phyloP scores from a whole-genome alignment of 371 early-diverging fungal genomes.

The Fennellomyces sp. region DNA sequence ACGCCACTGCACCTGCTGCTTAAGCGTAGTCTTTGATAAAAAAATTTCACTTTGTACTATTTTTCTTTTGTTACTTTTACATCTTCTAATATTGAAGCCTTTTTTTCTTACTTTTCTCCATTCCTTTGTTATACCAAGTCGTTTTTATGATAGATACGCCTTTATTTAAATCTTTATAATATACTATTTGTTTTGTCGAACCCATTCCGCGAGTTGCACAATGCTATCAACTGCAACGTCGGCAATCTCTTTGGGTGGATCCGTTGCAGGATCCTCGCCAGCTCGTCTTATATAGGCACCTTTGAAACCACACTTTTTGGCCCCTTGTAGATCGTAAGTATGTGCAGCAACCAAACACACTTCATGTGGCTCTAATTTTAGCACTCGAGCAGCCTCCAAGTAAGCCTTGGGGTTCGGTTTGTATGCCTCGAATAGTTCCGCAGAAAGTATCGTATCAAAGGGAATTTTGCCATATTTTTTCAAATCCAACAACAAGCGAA shows the following conservation, averaged over 20 bases:
- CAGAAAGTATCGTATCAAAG: constrained; percentile 18
- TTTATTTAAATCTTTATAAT: neutral
- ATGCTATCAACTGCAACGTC: neutral
- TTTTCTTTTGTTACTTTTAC: neutral
- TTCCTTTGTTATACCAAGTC: too few species aligned
- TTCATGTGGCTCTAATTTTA: constrained; percentile 11
- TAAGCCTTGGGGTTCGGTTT: constrained; percentile 15
- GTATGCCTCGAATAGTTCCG: constrained; percentile 13
- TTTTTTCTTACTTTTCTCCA: neutral
- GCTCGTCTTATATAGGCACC: constrained; percentile 13
- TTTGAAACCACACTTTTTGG: constrained; percentile 8
- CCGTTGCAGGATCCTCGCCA: constrained; percentile 2
- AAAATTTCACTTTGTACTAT: neutral
- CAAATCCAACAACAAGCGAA: constrained; percentile 12
- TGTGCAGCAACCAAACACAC: constrained; percentile 22
- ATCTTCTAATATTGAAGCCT: neutral
- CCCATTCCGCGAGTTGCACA: neutral
- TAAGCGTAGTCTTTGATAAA: neutral
- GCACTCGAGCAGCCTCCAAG: constrained; percentile 9
- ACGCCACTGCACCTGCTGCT: neutral
- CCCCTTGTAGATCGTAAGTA: constrained; percentile 8
- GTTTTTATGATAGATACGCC: neutral
- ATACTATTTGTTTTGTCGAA: neutral
- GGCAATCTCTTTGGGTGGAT: neutral
- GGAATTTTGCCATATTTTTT: constrained; percentile 10